Conservation (phyloP, 495 filamentous ascomycete species). For the Mytilinidion resinicola region DNA sequence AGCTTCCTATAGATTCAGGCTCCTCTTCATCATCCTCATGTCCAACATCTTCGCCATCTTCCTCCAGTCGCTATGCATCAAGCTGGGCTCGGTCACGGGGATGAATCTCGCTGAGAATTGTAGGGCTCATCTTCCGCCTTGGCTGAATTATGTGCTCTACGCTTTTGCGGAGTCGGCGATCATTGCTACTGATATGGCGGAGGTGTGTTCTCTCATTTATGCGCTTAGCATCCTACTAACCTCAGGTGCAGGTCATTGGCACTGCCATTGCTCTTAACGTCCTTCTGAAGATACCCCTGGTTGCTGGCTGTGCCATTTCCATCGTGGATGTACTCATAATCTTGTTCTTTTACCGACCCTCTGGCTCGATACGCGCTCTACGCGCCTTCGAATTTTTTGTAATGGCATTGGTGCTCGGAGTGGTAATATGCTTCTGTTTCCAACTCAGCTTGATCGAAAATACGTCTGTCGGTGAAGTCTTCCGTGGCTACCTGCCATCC, state of each 20-base stretch:
- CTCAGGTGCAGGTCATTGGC: slow-evolving; percentile 62
- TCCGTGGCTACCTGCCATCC: slow-evolving; percentile 78
- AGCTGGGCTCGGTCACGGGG: slow-evolving; percentile 79
- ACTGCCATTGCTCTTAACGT: slow-evolving; percentile 88
- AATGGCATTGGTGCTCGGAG: slow-evolving; percentile 68
- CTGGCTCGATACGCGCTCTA: slow-evolving; percentile 64
- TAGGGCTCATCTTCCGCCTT: slow-evolving; percentile 65
- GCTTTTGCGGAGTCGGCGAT: slow-evolving; percentile 72
- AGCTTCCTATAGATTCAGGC: slow-evolving; percentile 41
- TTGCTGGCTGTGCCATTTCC: slow-evolving; percentile 81
- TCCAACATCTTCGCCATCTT: slow-evolving; percentile 82
- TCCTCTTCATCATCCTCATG: slow-evolving; percentile 75
- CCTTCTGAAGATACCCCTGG: slow-evolving; percentile 70
- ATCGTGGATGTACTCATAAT: slow-evolving; percentile 80
- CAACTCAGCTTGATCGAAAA: slow-evolving; percentile 72
- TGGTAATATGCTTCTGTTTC: slow-evolving; percentile 87
- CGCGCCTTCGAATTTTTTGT: slow-evolving; percentile 79
- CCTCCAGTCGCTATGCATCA: slow-evolving; percentile 74
- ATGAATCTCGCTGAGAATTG: slow-evolving; percentile 76
- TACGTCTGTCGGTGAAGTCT: slow-evolving; percentile 67
- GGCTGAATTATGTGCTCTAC: slow-evolving; percentile 71
- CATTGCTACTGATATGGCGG: slow-evolving; percentile 85
- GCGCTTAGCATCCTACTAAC: not conserved
- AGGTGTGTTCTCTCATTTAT: slow-evolving; percentile 40
- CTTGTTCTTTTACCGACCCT: slow-evolving; percentile 76